Percentiles rank a stretch among this genome's conserved stretches.
phyloP scores from a whole-genome alignment of 768 basidiomycete genomes.

The Lenzites betulinus region DNA sequence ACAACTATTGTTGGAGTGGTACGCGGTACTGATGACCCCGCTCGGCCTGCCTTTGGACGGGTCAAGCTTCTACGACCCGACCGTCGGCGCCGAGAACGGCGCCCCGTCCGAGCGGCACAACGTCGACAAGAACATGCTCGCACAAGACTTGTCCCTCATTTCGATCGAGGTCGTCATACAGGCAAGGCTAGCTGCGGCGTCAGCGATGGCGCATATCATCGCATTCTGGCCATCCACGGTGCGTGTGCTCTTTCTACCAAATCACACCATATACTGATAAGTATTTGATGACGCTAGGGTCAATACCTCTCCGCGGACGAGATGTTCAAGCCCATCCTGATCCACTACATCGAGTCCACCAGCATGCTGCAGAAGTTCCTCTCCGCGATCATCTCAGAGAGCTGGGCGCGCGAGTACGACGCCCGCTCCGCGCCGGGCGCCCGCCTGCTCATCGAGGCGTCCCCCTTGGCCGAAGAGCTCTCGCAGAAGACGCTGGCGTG shows the following conservation, averaged over 20 bases:
- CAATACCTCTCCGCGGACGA: constrained; percentile 49
- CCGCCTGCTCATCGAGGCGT: constrained; percentile 52
- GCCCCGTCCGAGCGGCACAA: constrained; percentile 72
- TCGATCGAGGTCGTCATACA: constrained; percentile 74
- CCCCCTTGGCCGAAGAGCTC: constrained; percentile 65
- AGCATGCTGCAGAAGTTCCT: constrained; percentile 93
- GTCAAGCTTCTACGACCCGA: constrained; percentile 66
- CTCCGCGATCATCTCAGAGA: constrained; percentile 82
- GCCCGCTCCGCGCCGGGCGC: constrained; percentile 30
- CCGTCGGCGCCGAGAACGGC: constrained; percentile 46
- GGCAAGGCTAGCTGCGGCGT: constrained; percentile 77
- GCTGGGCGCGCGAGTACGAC: constrained; percentile 78
- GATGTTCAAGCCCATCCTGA: constrained; percentile 74
- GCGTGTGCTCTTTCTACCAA: constrained; percentile 22
- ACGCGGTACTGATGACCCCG: constrained; percentile 85
- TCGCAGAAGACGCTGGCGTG: constrained; percentile 66
- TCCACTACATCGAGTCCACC: constrained; percentile 80
- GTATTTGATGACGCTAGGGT: constrained; percentile 12
- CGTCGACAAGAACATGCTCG: constrained; percentile 94
- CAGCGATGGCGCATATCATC: constrained; percentile 72
- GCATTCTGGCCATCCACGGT: constrained; percentile 68
- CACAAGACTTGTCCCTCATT: constrained; percentile 86
- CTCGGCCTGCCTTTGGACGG: constrained; percentile 78
- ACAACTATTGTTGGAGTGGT: constrained; percentile 78
- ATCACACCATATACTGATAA: neutral